Evolutionary conservation across 2,329 filamentous ascomycete species (phyloP), one percentile per base, ranked within the genome.

Genomic region (Penicillium oxalicum): DNA sequence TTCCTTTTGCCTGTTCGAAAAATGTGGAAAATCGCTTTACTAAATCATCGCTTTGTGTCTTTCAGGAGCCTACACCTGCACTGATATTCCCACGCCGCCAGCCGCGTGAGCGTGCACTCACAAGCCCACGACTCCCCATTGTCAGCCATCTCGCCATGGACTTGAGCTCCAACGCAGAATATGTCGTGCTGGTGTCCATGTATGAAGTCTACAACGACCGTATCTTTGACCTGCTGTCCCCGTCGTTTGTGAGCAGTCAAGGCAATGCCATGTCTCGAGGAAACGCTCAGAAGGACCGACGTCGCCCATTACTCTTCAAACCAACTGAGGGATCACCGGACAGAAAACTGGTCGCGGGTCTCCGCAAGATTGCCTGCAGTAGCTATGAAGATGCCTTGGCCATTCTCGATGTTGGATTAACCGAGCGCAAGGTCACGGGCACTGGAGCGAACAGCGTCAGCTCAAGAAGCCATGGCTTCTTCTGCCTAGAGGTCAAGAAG

Each of bases 201-300:
- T 97, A 97, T 69, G 93, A 98, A 68, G 91, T 98, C 1, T 96
- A 98, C 74, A 98, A 98, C 64, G 91, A 98, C 70, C 84, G 91
- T 33, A 97, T 98, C 57, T 97, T 94, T 66, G 93, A 98, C 62
- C 81, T 98, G 0, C 76, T 98, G 1, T 87, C 86, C 0, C 75
- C 77, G 13, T 62, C 72, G 2, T 62, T 68, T n/a, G 60, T 61
- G 9, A 62, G 82, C 7, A 66, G 67, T 4, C 67, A 66, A 38
- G 65, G 65, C 25, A 63, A 64, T n/a, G 64, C 64, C 9, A 60
- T 67, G 53, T 70, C 67, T 9, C 65, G 70, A 36, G 72, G 69
- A 27, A 69, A 74, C n/a, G 74, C 75, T 53, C 72, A 74, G 2
- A 89, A 88, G 59, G 84, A 88, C 50, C 78, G 84, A 44, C 83